Conservation (phyloP, 1,284 basidiomycete species). For the Irpex rosettiformis region DNA sequence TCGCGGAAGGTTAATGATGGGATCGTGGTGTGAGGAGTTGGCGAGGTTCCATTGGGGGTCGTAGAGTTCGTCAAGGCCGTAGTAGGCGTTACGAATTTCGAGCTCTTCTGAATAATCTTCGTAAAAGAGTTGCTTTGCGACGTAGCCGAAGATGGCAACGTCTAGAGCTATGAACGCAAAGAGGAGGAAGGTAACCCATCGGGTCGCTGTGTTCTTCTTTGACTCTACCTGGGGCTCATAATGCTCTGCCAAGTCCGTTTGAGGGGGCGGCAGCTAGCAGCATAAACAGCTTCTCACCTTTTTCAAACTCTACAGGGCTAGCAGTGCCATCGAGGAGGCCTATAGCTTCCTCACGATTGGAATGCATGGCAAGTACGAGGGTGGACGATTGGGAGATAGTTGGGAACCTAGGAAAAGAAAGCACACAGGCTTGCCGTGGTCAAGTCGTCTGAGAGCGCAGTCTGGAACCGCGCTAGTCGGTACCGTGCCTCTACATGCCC, state of each 20-base stretch:
- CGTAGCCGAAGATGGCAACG: slow-evolving; percentile 18
- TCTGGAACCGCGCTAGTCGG: too few relatives aligned
- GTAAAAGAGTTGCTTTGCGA: slow-evolving; percentile 12
- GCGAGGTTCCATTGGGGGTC: slow-evolving; percentile 12
- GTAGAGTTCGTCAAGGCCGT: slow-evolving; percentile 26
- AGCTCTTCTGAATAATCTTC: slow-evolving; percentile 16
- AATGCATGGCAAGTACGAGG: neutral
- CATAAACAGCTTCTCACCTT: slow-evolving; percentile 6
- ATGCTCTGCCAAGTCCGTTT: too few relatives aligned
- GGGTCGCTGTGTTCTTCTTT: neutral
- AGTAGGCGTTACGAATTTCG: slow-evolving; percentile 22
- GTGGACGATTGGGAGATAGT: neutral
- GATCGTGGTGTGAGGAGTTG: slow-evolving; percentile 19
- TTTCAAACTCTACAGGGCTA: slow-evolving; percentile 4
- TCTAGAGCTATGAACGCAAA: slow-evolving; percentile 11
- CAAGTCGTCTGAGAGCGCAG: too few relatives aligned
- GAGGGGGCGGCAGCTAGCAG: too few relatives aligned
- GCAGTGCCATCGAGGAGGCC: neutral
- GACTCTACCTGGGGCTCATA: neutral
- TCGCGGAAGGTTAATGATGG: slow-evolving; percentile 22
- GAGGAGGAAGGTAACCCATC: slow-evolving; percentile 6
- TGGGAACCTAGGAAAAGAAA: too few relatives aligned
- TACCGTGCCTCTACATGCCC: too few relatives aligned
- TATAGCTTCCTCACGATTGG: slow-evolving; percentile 3
- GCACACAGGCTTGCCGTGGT: too few relatives aligned